A percentile compares a stretch with the other conserved stretches of the same genome.
Evolutionary conservation across 257 asterid species (phyloP).

Genomic region (Solanum pennellii): DNA sequence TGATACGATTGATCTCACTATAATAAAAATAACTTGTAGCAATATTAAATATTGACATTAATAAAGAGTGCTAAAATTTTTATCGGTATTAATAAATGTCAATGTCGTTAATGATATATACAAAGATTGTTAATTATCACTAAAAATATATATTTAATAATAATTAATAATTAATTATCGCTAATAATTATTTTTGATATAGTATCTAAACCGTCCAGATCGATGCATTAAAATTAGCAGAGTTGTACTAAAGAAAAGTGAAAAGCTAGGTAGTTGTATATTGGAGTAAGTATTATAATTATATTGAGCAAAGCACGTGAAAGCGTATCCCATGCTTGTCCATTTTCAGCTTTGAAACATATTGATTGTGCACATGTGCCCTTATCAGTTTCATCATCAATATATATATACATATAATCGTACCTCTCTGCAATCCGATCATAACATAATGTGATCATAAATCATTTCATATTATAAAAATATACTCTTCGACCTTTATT

Average conservation of each 20-base stretch:
- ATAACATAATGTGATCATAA: not conserved
- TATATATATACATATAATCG: not conserved
- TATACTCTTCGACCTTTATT: not conserved
- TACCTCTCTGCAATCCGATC: not conserved
- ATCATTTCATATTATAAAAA: not conserved
- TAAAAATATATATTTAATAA: no score
- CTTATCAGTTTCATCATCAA: not conserved
- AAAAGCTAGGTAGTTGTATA: no score
- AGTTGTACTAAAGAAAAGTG: not conserved
- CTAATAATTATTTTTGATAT: no score
- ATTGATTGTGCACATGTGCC: not conserved
- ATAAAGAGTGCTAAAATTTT: no score
- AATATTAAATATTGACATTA: no score
- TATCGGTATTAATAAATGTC: no score
- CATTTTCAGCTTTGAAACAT: not conserved
- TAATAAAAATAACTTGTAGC: no score
- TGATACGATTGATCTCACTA: no score
- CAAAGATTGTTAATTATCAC: rapidly evolving
- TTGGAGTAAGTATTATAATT: not conserved
- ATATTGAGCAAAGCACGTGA: not conserved
- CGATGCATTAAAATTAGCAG: not conserved
- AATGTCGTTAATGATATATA: no score
- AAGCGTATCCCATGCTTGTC: not conserved
- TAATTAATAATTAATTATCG: no score
- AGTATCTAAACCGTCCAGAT: not conserved